A percentile compares a stretch with the other conserved stretches of the same genome.
phyloP scores from a whole-genome alignment of 164 flowering plant species.

The Euptelea pleiosperma region DNA sequence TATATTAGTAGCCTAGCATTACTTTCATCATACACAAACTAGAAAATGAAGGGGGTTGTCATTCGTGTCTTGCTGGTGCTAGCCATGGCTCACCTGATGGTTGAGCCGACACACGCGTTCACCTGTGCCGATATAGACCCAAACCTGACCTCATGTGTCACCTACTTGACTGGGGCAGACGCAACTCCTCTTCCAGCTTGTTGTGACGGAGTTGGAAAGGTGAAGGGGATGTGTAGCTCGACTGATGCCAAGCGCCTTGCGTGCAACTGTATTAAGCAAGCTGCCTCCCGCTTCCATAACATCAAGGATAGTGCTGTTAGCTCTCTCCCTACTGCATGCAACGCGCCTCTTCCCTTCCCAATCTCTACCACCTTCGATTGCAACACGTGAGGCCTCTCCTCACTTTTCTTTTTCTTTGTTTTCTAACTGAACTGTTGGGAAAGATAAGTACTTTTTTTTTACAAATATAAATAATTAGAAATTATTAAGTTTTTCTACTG shows the following conservation, averaged over 20 bases:
- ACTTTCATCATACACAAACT: no score
- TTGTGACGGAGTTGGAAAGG: conserved; percentile 19
- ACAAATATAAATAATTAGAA: no score
- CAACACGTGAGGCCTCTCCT: background rate
- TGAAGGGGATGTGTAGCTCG: conserved; percentile 10
- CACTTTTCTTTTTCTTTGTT: background rate
- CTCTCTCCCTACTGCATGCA: conserved; percentile 25
- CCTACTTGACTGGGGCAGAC: conserved; percentile 11
- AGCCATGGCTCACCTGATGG: conserved; percentile 15
- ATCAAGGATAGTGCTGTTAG: conserved; percentile 18
- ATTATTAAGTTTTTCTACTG: no score
- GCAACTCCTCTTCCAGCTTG: conserved; percentile 14
- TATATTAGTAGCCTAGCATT: background rate
- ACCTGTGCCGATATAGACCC: conserved; percentile 17
- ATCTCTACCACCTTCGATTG: conserved; percentile 22
- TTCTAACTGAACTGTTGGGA: no score
- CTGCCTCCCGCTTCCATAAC: conserved; percentile 6
- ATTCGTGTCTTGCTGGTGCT: conserved; percentile 6
- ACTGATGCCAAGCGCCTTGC: conserved; percentile 11
- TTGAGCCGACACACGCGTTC: conserved; percentile 12
- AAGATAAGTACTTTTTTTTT: no score
- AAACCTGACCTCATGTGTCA: conserved; percentile 16
- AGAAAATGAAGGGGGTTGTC: conserved; percentile 16
- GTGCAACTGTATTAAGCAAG: conserved; percentile 24
- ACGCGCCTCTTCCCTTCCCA: conserved; percentile 11